A percentile compares a stretch with the other conserved stretches of the same genome.
phyloP scores from a whole-genome alignment of 1,284 basidiomycete genomes.

The Exsudoporus floridanus region DNA sequence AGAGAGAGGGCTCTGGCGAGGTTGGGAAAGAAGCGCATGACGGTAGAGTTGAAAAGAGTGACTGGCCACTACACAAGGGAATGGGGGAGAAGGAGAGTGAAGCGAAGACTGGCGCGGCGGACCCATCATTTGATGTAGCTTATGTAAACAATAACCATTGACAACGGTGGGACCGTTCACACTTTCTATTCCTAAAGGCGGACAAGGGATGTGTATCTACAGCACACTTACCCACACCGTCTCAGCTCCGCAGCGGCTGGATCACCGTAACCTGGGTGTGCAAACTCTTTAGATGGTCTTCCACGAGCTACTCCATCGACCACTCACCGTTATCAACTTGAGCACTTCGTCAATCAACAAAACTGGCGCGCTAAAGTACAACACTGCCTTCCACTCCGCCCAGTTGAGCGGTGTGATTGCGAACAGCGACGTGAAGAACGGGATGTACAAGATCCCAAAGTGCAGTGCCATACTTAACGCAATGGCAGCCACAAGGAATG shows the following conservation, averaged over 20 bases:
- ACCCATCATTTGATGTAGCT: background rate
- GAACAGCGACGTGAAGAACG: conserved; percentile 90
- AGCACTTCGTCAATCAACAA: conserved; percentile 88
- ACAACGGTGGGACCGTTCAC: no score
- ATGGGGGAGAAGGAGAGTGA: background rate
- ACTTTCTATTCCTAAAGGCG: background rate
- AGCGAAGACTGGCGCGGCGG: no score
- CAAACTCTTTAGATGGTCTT: conserved; percentile 5
- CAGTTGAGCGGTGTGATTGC: conserved; percentile 90
- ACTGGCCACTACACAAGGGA: conserved; percentile 9
- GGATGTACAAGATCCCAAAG: conserved; percentile 92
- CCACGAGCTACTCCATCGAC: background rate
- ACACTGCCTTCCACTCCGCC: conserved; percentile 93
- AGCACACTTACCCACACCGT: background rate
- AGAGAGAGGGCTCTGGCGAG: conserved; percentile 23
- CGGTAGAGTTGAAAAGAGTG: conserved; percentile 24
- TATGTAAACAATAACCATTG: conserved; percentile 7
- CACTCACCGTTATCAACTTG: conserved; percentile 77
- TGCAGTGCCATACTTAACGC: conserved; percentile 89
- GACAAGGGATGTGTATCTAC: conserved; percentile 5
- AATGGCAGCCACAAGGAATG: conserved; percentile 87
- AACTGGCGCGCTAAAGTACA: conserved; percentile 87
- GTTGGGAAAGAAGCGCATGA: conserved; percentile 27
- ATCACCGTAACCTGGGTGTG: conserved; percentile 37
- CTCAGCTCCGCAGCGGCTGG: conserved; percentile 33